Base-by-base conservation (phyloP, 2,329 filamentous ascomycete species). In the Talaromyces atroroseus region DNA sequence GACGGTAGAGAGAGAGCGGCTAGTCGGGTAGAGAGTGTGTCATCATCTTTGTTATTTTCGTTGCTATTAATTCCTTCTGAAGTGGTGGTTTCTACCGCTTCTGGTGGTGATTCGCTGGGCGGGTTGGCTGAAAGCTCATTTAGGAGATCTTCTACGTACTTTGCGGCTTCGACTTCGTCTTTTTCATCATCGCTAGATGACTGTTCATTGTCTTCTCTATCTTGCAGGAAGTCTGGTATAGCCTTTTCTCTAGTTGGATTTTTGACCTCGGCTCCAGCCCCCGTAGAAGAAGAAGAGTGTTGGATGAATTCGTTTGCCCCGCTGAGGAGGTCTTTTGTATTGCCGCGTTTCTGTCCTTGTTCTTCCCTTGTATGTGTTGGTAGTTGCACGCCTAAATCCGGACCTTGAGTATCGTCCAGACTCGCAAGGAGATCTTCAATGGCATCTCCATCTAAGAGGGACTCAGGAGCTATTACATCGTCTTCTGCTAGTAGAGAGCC, bases 351-450 rank as follows among this genome's bases (percentile, higher is more conserved):
- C 26, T 26, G 12, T 5, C 16, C 42, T n/a, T 20, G n/a, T 16
- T 29, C n/a, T 5, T n/a, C 8, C 12, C 10, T 23, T 29, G 38
- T 14, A 16, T 49, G 23, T 4, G 11, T 24, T 1, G 0, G 1
- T 7, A 21, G 18, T 44, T 48, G 36, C 7, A 1, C 16, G 36
- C 44, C 18, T 26, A 49, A 5, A 34, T 44, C 24, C 36, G 10
- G 45, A 46, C 36, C 14, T 50, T 18, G 32, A 5, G 7, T 5
- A 21, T n/a, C 10, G 21, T 45, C 29, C 36, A 60, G 38, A 32
- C 51, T 58, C 14, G 59, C 57, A 32, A 63, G 57, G n/a, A 64
- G 54, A 24, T 58, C 56, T 45, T 64, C 63, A 26, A 63, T 59
- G 10, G 61, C 61, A 44, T 63, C 61, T 14, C 59, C 58, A 52